Evolutionary conservation across 805 yeast genomes (phyloP).

Genomic region (Barnettozyma populi): DNA sequence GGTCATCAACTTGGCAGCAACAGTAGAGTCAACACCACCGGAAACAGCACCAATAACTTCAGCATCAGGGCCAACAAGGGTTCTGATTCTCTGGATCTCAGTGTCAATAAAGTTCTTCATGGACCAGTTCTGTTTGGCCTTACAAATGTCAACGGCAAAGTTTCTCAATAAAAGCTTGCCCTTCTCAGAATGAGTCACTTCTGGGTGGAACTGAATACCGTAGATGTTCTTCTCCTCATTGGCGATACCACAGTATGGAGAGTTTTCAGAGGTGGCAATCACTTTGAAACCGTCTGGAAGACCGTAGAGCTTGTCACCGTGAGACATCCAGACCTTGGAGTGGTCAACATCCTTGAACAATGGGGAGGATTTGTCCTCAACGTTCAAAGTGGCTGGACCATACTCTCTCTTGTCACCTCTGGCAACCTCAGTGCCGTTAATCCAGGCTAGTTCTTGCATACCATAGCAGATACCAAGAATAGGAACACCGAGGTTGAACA

Average conservation of each 20-base stretch:
- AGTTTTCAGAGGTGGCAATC: slow-evolving; percentile 88
- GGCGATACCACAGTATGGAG: slow-evolving; percentile 92
- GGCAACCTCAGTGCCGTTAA: slow-evolving; percentile 83
- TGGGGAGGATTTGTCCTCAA: slow-evolving; percentile 59
- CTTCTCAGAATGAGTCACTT: slow-evolving; percentile 91
- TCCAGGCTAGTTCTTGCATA: slow-evolving; percentile 99
- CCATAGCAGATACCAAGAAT: slow-evolving; percentile 98
- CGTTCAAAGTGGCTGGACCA: slow-evolving; percentile 89
- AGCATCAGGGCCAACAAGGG: slow-evolving; percentile 92
- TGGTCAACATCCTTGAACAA: slow-evolving; percentile 86
- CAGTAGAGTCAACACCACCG: slow-evolving; percentile 99
- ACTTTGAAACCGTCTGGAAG: slow-evolving; percentile 85
- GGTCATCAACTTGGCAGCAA: slow-evolving; percentile 95
- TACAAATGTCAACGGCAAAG: slow-evolving; percentile 89
- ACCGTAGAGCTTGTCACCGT: slow-evolving; percentile 91
- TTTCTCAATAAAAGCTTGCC: slow-evolving; percentile 85
- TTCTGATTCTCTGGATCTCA: slow-evolving; percentile 88
- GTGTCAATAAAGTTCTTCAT: slow-evolving; percentile 97
- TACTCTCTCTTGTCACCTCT: slow-evolving; percentile 97
- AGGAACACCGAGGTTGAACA: slow-evolving; percentile 88
- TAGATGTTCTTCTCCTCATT: slow-evolving; percentile 67
- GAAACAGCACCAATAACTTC: slow-evolving; percentile 99
- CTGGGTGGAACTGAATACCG: slow-evolving; percentile 99
- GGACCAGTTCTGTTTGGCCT: slow-evolving; percentile 87
- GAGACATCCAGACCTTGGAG: slow-evolving; percentile 99